A percentile compares a stretch with the other conserved stretches of the same genome.
These are phyloP conservation scores for Daucus carota DNA, from an alignment of 129 eudicot genomes.

Conservation along the genomic window DH1_v3.0 NC_030384.2:35388501-35389000, in stretches of 20 bases:
- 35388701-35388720: not conserved
- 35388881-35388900: not conserved
- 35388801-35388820: not conserved
- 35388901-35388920: not conserved
- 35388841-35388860: not conserved
- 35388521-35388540: too few relatives aligned
- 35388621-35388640: not conserved
- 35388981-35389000: not conserved
- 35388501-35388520: not conserved
- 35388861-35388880: not conserved
- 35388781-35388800: not conserved
- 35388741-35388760: not conserved
- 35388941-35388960: not conserved
- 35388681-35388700: not conserved
- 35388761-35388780: not conserved
- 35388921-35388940: not conserved
- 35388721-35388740: not conserved
- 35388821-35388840: not conserved
- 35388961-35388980: not conserved
- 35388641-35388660: not conserved
- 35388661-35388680: not conserved
- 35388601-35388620: not conserved
- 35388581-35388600: not conserved
- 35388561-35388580: too few relatives aligned
- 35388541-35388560: too few relatives aligned